Evolutionary conservation across 306 rosid species (phyloP), one percentile per base, ranked within the genome.

Genomic region (Corylus americana): DNA sequence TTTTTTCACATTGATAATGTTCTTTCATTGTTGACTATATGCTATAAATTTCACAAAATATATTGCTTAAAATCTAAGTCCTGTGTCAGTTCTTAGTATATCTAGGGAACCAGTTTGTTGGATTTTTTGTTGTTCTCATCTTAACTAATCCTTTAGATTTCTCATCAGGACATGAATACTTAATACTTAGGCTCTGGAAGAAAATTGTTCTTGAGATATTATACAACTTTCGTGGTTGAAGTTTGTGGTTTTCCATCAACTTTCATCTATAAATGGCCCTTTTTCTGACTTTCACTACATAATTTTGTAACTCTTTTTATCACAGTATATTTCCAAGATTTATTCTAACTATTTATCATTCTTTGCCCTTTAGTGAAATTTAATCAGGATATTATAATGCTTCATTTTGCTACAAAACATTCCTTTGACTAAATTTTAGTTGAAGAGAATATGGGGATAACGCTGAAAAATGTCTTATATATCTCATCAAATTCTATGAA

Each of bases 401-500:
- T 11, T 12, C 63, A 1, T 17, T 73, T 72, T 50, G 13, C 35
- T 42, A 35, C 20, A 74, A 63, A 29, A 44, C 3, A 70, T 76
- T 51, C 37, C 69, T 8, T 5, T 68, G 27, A 18, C 61, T 79
- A 25, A 11, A 11, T 53, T 27, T 72, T 76, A n/a, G 77, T 83
- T 78, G 70, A 48, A 61, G 61, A 59, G 54, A 18, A 75, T 68
- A 42, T 17, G 17, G 70, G 29, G 68, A 37, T 22, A 37, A 51
- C 76, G 42, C 57, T 58, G 61, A 66, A 44, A 82, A 77, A 63
- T 83, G 71, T 81, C 6, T 84, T 77, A 74, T 8, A 8, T 79
- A 86, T 83, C 81, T 74, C 42, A n/a, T 45, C 70, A 54, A 74
- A 78, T 88, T 68, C 53, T 39, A 84, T 84, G 68, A 75, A 82